Percentiles rank a stretch among this genome's conserved stretches.
Evolutionary conservation across 2,329 filamentous ascomycete genomes (phyloP).

Genomic region (Cordyceps javanica): DNA sequence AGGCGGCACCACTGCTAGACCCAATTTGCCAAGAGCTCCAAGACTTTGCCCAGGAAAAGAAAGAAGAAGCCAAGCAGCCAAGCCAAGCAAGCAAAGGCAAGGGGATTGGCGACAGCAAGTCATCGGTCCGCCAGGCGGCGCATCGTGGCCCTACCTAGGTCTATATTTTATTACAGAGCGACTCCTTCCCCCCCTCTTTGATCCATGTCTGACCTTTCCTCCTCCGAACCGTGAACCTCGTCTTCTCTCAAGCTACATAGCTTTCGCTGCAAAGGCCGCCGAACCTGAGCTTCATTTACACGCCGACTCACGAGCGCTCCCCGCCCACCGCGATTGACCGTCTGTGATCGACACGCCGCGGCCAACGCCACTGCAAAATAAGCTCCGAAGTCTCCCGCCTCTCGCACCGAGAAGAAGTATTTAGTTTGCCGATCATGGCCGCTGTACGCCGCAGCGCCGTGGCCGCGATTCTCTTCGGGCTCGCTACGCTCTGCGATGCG

Average conservation of each 20-base stretch:
- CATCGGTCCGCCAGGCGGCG: not conserved
- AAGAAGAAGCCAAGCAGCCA: not conserved
- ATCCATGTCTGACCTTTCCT: not conserved
- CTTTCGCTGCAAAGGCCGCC: too few species aligned
- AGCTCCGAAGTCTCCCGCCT: not conserved
- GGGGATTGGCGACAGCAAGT: not conserved
- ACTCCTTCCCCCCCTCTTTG: not conserved
- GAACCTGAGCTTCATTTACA: slow-evolving; percentile 1
- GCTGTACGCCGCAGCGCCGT: not conserved
- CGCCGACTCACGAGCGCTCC: not conserved
- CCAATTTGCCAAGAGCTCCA: slow-evolving; percentile 10
- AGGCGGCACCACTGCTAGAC: slow-evolving; percentile 9
- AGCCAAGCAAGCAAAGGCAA: not conserved
- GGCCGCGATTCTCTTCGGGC: not conserved
- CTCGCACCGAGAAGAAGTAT: not conserved
- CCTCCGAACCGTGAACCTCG: not conserved
- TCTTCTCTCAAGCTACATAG: too few species aligned
- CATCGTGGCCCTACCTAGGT: not conserved
- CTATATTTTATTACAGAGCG: not conserved
- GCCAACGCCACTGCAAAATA: not conserved
- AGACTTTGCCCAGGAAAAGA: slow-evolving; percentile 9
- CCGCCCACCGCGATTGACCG: not conserved
- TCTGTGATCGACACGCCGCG: slow-evolving; percentile 9
- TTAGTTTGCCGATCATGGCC: slow-evolving; percentile 1
- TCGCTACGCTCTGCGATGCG: not conserved